These are phyloP conservation scores for Colletotrichum melonis DNA, from an alignment of 2,329 filamentous ascomycete genomes.

Conservation along the genomic window DNA sequence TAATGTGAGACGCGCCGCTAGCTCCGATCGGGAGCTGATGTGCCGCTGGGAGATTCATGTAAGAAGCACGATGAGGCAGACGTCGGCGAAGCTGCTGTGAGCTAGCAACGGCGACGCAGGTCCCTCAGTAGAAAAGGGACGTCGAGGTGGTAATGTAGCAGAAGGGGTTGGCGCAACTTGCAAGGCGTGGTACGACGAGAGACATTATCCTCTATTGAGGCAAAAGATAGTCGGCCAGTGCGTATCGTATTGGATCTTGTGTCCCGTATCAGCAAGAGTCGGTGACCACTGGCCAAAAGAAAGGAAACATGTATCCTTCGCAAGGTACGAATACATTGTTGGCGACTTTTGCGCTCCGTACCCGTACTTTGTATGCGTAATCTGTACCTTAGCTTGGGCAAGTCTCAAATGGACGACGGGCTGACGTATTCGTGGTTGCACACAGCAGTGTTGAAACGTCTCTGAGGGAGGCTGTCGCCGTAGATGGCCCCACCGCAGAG, in stretches of 20 bases:
- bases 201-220: not conserved
- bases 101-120: not conserved
- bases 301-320: not conserved
- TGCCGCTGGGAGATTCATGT: not conserved
- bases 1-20: conserved; percentile 15
- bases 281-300: not conserved
- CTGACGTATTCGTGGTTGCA: not conserved
- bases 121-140: not conserved
- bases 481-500: not conserved
- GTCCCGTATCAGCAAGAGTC: not conserved
- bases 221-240: not conserved
- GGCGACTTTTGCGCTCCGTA: not conserved
- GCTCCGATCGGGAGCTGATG: conserved; percentile 3
- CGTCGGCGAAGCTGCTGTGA: not conserved
- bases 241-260: not conserved
- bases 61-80: not conserved
- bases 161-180: not conserved
- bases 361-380: not conserved
- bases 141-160: not conserved
- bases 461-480: not conserved
- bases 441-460: not conserved
- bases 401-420: too few relatives aligned
- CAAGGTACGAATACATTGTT: not conserved
- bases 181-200: not conserved
- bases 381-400: not conserved